Evolutionary conservation across 1,284 basidiomycete species (phyloP), one percentile per base, ranked within the genome.

Genomic region (Chalciporus piperatoides): DNA sequence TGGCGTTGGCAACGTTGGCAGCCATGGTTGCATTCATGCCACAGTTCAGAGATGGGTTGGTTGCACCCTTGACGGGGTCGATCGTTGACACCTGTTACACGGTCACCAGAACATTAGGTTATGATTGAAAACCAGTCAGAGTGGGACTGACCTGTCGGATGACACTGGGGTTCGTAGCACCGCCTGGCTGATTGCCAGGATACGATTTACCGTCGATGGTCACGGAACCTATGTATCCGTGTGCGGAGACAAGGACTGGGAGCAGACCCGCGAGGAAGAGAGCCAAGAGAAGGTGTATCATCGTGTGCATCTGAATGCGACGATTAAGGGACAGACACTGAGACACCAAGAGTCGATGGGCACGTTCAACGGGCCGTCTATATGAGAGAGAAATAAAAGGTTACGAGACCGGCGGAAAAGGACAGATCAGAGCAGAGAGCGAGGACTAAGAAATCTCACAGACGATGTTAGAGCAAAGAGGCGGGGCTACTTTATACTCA

Each of bases 41-140:
- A 52, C 77, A 78, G 49, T 67, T 68, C 3, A 77, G 44, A 46
- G 65, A 66, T 14, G 63, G 58, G 59, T 72, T 72, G 12, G 51
- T 60, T 3, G 72, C 48, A 46, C 71, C 72, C 51, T 73, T 74
- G 49, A 76, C 73, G 3, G 77, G 77, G 41, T 59, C 56, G 45
- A 68, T 65, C 28, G 56, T 64, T 39, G 60, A 72, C 49, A 64
- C 41, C 63, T 64, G 36, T 4, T 23, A 15, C 27, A 30, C 9
- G 5, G 28, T 39, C 44, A 37, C 3, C 21, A 44, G 14, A 33
- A 50, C 35, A 47, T 41, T 21, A 41, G 41, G n/a, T 12, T 30
- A 3, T 10, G 21, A 33, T 10, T 1, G 21, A 14, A 19, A 28
- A 4, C 14, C n/a, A 11, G 33, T n/a, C 9, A 19, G 5, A n/a